These are phyloP conservation scores for Aspergillus glaucus DNA, from an alignment of 2,329 filamentous ascomycete species.

Conservation along the genomic window DNA sequence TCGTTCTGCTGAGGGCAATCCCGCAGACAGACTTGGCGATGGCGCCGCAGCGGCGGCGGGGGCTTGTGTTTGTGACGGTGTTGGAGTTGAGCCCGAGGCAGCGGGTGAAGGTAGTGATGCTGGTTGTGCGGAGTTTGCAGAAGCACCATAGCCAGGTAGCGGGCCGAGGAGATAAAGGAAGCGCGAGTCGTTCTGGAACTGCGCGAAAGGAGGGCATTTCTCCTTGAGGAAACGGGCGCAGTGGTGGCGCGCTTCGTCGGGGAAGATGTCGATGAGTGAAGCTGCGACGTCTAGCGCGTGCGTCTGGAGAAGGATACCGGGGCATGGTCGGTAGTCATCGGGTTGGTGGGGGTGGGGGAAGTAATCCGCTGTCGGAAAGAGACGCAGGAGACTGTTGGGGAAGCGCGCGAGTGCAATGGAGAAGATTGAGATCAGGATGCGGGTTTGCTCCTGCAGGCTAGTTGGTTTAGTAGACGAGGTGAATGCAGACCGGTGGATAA, in stretches of 20 bases:
- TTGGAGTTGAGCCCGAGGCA: slow-evolving; percentile 22
- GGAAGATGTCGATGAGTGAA: slow-evolving; percentile 38
- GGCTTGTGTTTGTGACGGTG: slow-evolving; percentile 10
- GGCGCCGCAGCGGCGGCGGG: neutral
- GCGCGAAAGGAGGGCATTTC: slow-evolving; percentile 31
- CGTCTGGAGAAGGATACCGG: slow-evolving; percentile 31
- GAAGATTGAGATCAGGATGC: slow-evolving; percentile 33
- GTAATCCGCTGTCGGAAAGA: slow-evolving; percentile 24
- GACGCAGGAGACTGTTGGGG: slow-evolving; percentile 25
- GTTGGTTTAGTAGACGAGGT: slow-evolving; percentile 18
- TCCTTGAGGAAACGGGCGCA: slow-evolving; percentile 39
- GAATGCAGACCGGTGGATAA: slow-evolving; percentile 36
- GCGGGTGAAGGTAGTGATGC: slow-evolving; percentile 27
- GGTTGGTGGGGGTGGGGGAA: slow-evolving; percentile 20
- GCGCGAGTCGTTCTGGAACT: slow-evolving; percentile 34
- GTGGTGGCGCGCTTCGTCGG: slow-evolving; percentile 38
- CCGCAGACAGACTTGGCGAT: neutral
- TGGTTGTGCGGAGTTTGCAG: slow-evolving; percentile 16
- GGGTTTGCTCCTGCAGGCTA: slow-evolving; percentile 28
- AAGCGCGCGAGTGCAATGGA: slow-evolving; percentile 36
- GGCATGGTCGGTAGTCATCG: slow-evolving; percentile 21
- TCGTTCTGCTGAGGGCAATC: slow-evolving; percentile 15
- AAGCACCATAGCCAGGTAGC: slow-evolving; percentile 16
- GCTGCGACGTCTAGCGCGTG: slow-evolving; percentile 42
- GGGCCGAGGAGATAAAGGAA: slow-evolving; percentile 40